These are phyloP conservation scores for Polygonum maritimum DNA, from an alignment of 148 eudicot genomes.

Conservation along the genomic window DNA sequence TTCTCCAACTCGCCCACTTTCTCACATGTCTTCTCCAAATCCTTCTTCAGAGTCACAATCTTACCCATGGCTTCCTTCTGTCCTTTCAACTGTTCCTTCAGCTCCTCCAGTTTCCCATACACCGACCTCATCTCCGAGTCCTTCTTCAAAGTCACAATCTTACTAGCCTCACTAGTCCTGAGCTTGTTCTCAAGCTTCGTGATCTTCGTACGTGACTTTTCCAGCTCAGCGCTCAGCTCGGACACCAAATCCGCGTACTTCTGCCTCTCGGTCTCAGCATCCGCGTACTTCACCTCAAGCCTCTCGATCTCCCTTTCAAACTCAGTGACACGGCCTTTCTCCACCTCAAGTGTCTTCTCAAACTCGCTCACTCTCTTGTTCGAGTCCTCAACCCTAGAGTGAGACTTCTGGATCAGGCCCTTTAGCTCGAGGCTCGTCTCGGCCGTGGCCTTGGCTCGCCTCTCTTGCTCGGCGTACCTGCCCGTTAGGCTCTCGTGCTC, in stretches of 20 bases:
- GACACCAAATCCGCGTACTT: constrained; percentile 26
- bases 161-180: constrained; percentile 25
- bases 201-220: constrained; percentile 26
- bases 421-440: constrained; percentile 27
- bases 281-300: constrained; percentile 21
- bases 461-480: constrained; percentile 40
- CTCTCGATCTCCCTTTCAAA: constrained; percentile 33
- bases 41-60: constrained; percentile 34
- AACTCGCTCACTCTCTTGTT: constrained; percentile 23
- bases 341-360: constrained; percentile 20
- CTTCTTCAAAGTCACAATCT: no score
- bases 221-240: constrained; percentile 18
- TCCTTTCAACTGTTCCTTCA: constrained; percentile 45
- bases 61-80: constrained; percentile 49
- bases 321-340: constrained; percentile 29
- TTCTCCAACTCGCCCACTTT: constrained; percentile 40
- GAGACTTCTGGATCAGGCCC: not conserved
- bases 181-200: constrained; percentile 27
- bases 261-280: constrained; percentile 27
- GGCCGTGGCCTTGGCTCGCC: constrained; percentile 31
- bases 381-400: not conserved
- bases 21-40: constrained; percentile 27
- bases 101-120: constrained; percentile 37
- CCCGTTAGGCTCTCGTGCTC: constrained; percentile 29
- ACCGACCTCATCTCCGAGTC: constrained; percentile 58